Conservation (phyloP, 225 moss, liverwort and hornwort genomes). For the Pseudisothecium myosuroides region DNA sequence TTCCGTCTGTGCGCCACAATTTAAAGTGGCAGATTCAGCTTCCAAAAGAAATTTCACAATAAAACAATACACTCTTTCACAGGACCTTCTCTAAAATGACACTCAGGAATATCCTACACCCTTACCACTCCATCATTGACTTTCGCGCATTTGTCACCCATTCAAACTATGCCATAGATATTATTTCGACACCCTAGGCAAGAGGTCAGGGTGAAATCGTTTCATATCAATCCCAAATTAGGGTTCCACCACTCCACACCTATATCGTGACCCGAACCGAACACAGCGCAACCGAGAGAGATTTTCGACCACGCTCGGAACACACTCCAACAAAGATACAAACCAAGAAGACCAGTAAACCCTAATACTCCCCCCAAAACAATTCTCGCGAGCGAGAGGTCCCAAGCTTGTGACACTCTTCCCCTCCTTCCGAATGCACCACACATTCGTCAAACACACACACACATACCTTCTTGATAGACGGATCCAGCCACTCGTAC, state of each 20-base stretch:
- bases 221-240: background rate
- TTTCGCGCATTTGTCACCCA: background rate
- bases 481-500: conserved; percentile 99
- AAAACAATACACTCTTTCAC: background rate
- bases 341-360: conserved; percentile 3
- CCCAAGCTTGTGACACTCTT: background rate
- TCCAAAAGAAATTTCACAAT: background rate
- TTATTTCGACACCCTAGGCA: background rate
- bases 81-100: background rate
- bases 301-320: background rate
- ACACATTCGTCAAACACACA: background rate
- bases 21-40: background rate
- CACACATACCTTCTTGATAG: conserved; percentile 72
- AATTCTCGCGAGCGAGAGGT: background rate
- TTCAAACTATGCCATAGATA: background rate
- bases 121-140: background rate
- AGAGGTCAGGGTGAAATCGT: background rate
- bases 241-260: background rate
- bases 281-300: background rate
- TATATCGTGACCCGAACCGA: background rate
- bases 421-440: background rate
- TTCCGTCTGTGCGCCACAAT: conserved; percentile 48
- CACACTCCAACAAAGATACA: background rate
- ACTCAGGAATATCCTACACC: background rate
- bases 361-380: background rate